phyloP scores from a whole-genome alignment of 805 yeast genomes.

The Candida xyloterini region DNA sequence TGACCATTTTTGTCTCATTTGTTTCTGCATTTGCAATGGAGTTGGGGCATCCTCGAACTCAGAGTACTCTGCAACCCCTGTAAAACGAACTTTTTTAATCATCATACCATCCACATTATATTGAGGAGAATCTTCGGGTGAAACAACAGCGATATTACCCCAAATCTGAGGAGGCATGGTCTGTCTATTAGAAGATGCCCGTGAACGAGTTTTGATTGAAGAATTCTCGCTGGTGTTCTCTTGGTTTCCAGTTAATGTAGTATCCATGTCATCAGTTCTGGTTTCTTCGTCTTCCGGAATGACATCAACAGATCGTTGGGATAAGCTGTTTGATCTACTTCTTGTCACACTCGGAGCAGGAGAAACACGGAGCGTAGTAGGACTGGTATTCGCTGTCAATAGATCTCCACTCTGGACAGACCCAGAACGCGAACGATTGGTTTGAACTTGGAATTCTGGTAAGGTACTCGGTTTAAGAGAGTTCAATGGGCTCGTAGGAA shows the following conservation, averaged over 20 bases:
- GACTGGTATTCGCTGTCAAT: slow-evolving; percentile 4
- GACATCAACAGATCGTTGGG: slow-evolving; percentile 22
- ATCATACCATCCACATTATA: slow-evolving; percentile 19
- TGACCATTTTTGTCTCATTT: slow-evolving; percentile 35
- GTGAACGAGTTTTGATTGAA: slow-evolving; percentile 16
- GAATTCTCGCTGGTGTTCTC: slow-evolving; percentile 10
- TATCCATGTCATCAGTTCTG: neutral
- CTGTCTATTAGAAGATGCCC: slow-evolving; percentile 22
- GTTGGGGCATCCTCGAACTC: slow-evolving; percentile 58
- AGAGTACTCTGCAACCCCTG: slow-evolving; percentile 49
- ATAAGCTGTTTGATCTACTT: slow-evolving; percentile 28
- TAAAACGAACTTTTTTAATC: slow-evolving; percentile 47
- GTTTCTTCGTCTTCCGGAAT: slow-evolving; percentile 8
- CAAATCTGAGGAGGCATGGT: slow-evolving; percentile 4
- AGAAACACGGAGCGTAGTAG: slow-evolving; percentile 13
- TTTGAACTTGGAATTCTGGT: slow-evolving; percentile 15
- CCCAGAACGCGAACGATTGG: slow-evolving; percentile 28
- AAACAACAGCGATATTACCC: slow-evolving; percentile 26
- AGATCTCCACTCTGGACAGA: slow-evolving; percentile 18
- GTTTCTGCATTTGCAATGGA: slow-evolving; percentile 34
- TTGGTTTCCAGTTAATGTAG: neutral
- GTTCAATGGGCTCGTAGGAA: slow-evolving; percentile 31
- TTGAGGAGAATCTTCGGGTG: slow-evolving; percentile 14
- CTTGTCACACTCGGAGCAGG: slow-evolving; percentile 14
- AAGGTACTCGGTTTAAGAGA: slow-evolving; percentile 27